Conservation (phyloP, 2,329 filamentous ascomycete species). For the Gremmenia infestans region DNA sequence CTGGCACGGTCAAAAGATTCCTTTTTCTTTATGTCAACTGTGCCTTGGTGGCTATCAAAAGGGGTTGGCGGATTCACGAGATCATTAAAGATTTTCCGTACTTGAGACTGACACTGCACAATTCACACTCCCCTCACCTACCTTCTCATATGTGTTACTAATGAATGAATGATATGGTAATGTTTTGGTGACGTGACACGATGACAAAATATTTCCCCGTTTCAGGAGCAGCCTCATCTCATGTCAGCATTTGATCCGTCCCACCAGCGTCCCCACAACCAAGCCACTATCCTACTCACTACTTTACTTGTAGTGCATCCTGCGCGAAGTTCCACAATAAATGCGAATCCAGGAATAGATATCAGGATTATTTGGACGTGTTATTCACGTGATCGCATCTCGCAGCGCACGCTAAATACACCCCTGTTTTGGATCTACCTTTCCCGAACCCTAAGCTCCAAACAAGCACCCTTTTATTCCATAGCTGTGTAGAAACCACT, state of each 20-base stretch:
- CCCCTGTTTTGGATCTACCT: not conserved
- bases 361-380: not conserved
- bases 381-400: not conserved
- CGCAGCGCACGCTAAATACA: not conserved
- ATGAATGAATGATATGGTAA: too few relatives aligned
- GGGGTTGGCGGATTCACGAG: constrained; percentile 27
- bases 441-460: not conserved
- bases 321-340: not conserved
- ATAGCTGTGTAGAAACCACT: not conserved
- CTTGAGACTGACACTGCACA: constrained; percentile 19
- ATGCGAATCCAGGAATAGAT: not conserved
- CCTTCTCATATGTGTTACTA: not conserved
- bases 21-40: constrained; percentile 27
- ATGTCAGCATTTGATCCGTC: not conserved
- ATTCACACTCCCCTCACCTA: constrained; percentile 21
- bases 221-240: not conserved
- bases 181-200: not conserved
- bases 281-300: not conserved
- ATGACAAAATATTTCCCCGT: not conserved
- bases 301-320: not conserved
- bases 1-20: constrained; percentile 32
- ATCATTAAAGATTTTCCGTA: constrained; percentile 31
- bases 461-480: constrained; percentile 11
- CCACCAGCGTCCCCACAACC: not conserved
- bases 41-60: constrained; percentile 30